Conservation (phyloP, 2,329 filamentous ascomycete species). For the Cercospora beticola region DNA sequence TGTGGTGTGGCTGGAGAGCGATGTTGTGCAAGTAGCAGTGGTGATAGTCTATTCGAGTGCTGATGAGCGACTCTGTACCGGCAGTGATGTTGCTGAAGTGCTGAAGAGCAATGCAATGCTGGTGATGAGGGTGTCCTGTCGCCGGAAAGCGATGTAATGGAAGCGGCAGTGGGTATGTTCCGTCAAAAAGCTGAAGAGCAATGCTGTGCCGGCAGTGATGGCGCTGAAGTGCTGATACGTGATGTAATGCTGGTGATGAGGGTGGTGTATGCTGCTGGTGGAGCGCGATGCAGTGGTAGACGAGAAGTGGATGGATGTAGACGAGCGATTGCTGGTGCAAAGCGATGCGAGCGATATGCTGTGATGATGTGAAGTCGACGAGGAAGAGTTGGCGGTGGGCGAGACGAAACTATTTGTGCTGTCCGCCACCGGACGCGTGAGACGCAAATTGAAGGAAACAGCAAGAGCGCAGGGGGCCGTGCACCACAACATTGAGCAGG, state of each 20-base stretch:
- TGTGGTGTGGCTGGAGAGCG: neutral
- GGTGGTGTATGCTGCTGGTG: neutral
- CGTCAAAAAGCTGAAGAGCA: neutral
- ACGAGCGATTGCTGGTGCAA: neutral
- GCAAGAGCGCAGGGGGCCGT: neutral
- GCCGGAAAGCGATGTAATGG: neutral
- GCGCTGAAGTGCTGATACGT: neutral
- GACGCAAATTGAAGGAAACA: neutral
- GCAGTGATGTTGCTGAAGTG: neutral
- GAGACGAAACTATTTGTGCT: neutral
- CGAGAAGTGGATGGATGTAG: neutral
- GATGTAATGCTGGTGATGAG: neutral
- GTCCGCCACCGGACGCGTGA: neutral
- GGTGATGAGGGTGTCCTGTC: neutral
- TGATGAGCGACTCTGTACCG: neutral
- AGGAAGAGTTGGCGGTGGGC: neutral
- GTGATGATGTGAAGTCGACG: neutral
- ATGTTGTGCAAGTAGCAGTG: neutral
- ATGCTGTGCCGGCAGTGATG: neutral
- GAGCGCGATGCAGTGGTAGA: neutral
- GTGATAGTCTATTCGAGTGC: neutral
- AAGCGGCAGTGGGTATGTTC: neutral
- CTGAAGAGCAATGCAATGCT: neutral
- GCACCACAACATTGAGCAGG: neutral
- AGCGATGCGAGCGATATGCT: neutral